Conservation (phyloP, 1,284 basidiomycete genomes). For the Sanguinoderma infundibulare region DNA sequence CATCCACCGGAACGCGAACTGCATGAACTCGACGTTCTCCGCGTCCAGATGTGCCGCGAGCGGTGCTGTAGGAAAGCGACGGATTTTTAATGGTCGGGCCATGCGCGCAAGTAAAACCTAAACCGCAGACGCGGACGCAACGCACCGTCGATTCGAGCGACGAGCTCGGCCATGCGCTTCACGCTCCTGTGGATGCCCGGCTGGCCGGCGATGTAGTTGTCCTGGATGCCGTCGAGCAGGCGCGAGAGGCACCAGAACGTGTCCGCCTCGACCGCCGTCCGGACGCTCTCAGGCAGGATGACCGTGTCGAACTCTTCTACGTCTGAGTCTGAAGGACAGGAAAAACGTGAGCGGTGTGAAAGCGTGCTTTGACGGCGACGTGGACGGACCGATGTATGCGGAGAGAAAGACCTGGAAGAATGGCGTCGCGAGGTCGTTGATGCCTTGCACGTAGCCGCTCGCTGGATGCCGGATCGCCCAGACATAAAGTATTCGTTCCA, state of each 20-base stretch:
- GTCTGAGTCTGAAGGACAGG: conserved; percentile 66
- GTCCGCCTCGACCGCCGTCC: conserved; percentile 91
- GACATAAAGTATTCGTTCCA: conserved; percentile 94
- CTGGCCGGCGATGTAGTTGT: conserved; percentile 95
- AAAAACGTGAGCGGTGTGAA: conserved; percentile 6
- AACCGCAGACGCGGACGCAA: conserved; percentile 12
- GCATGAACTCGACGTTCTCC: conserved; percentile 97
- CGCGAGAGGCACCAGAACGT: conserved; percentile 97
- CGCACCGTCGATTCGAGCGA: conserved; percentile 89
- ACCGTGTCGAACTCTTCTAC: conserved; percentile 87
- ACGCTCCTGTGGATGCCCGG: conserved; percentile 94
- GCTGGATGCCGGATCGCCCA: conserved; percentile 98
- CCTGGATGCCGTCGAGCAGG: conserved; percentile 93
- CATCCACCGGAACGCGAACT: conserved; percentile 99
- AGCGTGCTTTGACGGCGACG: conserved; percentile 3
- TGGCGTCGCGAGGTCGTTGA: conserved; percentile 95
- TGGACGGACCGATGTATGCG: conserved; percentile 80
- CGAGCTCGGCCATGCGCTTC: conserved; percentile 89
- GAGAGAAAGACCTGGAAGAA: conserved; percentile 95
- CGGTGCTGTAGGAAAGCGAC: no score
- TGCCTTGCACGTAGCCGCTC: conserved; percentile 96
- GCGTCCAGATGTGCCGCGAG: conserved; percentile 82
- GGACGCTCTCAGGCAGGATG: conserved; percentile 67
- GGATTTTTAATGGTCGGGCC: not conserved
- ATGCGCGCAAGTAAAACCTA: no score